phyloP scores from a whole-genome alignment of 1,284 basidiomycete species.

The Tilletia walkeri region DNA sequence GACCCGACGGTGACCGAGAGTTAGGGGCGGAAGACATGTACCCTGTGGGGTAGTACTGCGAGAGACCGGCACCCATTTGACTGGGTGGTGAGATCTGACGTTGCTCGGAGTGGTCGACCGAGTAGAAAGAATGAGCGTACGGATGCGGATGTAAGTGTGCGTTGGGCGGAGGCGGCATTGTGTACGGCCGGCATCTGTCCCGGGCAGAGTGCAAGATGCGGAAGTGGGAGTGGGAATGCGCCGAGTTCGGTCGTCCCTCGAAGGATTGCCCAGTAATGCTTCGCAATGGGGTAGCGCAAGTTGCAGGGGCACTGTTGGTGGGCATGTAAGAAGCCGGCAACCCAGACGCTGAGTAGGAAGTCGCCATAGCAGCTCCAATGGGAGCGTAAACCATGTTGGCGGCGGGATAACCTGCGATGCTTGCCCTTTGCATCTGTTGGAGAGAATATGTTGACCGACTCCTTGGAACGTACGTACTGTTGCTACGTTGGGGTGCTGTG shows the following conservation, averaged over 20 bases:
- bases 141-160: conserved; percentile 2
- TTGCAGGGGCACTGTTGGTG: conserved; percentile 26
- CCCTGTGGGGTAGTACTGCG: conserved; percentile 26
- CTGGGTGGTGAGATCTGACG: conserved; percentile 4
- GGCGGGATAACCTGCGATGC: conserved; percentile 32
- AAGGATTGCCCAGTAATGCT: conserved; percentile 23
- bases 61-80: neutral
- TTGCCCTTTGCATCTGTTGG: conserved; percentile 27
- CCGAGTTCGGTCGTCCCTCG: conserved; percentile 28
- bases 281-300: conserved; percentile 28
- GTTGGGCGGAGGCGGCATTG: conserved; percentile 36
- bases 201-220: conserved; percentile 34
- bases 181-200: conserved; percentile 38
- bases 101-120: conserved; percentile 23
- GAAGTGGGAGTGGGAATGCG: conserved; percentile 19
- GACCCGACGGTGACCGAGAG: conserved; percentile 20
- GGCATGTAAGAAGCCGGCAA: conserved; percentile 1
- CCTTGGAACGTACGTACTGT: conserved; percentile 20
- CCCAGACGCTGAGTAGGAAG: neutral
- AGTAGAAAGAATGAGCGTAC: neutral
- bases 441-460: conserved; percentile 23
- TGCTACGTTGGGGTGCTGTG: conserved; percentile 2
- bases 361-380: conserved; percentile 18
- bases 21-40: conserved; percentile 21
- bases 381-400: conserved; percentile 15